These are phyloP conservation scores for Tuber borchii DNA, from an alignment of 495 filamentous ascomycete species.

Conservation along the genomic window DNA sequence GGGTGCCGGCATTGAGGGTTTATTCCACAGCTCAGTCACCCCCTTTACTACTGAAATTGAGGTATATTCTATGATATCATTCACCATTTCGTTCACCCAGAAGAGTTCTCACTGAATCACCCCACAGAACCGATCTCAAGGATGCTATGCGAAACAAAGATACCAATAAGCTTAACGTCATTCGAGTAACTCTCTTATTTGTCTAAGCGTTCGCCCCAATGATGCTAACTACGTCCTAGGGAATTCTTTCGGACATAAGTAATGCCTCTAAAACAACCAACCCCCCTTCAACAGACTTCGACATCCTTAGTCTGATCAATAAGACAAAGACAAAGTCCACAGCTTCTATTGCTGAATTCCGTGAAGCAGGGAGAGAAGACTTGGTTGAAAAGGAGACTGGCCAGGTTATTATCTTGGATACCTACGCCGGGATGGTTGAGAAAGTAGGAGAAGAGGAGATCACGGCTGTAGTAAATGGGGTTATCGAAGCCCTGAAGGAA, in stretches of 20 bases:
- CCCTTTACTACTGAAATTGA: slow-evolving; percentile 43
- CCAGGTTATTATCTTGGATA: slow-evolving; percentile 45
- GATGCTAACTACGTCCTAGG: slow-evolving; percentile 3
- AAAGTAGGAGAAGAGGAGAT: slow-evolving; percentile 46
- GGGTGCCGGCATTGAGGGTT: slow-evolving; percentile 16
- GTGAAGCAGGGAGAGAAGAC: slow-evolving; percentile 49
- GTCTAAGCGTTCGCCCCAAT: slow-evolving; percentile 6
- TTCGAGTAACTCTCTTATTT: slow-evolving; percentile 43
- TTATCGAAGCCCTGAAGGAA: slow-evolving; percentile 43
- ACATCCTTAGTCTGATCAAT: slow-evolving; percentile 52
- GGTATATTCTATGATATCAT: slow-evolving; percentile 29
- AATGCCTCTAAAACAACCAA: slow-evolving; percentile 55
- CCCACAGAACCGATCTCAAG: slow-evolving; percentile 52
- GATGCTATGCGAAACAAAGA: slow-evolving; percentile 55
- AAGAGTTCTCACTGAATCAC: background rate
- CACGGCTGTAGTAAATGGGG: slow-evolving; percentile 41
- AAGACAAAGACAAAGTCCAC: slow-evolving; percentile 44
- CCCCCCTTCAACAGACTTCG: slow-evolving; percentile 53
- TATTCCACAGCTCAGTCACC: slow-evolving; percentile 36
- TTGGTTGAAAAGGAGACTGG: slow-evolving; percentile 51
- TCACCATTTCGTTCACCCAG: background rate
- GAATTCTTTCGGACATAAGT: slow-evolving; percentile 49
- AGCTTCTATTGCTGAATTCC: slow-evolving; percentile 49
- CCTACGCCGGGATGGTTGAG: slow-evolving; percentile 50
- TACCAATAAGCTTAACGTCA: slow-evolving; percentile 50